Percentiles rank a stretch among this genome's conserved stretches.
Conservation (phyloP, 108 stramenopile genomes). For the Thalassiosira profunda region DNA sequence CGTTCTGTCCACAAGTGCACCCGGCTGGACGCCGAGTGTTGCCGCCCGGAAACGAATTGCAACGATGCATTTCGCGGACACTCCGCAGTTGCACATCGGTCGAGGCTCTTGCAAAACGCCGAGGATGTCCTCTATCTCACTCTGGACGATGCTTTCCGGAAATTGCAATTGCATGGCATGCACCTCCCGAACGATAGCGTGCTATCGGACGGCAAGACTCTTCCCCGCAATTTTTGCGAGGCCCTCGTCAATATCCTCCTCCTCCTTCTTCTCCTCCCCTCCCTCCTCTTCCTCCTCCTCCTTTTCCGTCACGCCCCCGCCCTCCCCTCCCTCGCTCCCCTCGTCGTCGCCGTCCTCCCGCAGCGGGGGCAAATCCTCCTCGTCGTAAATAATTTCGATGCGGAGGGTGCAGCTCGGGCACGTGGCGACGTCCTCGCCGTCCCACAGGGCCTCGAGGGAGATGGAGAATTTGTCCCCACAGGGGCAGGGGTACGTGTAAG, state of each 20-base stretch:
- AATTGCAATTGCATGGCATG: neutral
- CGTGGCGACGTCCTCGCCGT: constrained; percentile 97
- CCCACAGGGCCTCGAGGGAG: constrained; percentile 92
- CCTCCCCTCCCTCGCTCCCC: constrained; percentile 42
- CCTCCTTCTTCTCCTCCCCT: constrained; percentile 4
- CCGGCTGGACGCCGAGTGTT: too few species aligned
- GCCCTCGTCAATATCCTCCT: constrained; percentile 1
- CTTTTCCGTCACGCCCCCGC: constrained; percentile 4
- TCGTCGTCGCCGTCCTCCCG: constrained; percentile 52
- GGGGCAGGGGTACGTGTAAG: constrained; percentile 97
- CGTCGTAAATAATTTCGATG: constrained; percentile 94
- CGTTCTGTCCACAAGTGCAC: too few species aligned
- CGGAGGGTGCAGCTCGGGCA: constrained; percentile 96
- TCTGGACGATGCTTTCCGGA: too few species aligned
- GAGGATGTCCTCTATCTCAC: too few species aligned
- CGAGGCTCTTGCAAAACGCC: too few species aligned
- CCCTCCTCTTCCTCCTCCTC: neutral
- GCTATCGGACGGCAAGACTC: constrained; percentile 24
- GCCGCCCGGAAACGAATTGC: too few species aligned
- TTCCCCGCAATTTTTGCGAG: constrained; percentile 9
- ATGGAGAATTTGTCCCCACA: constrained; percentile 97
- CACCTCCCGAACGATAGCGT: neutral
- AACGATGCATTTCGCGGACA: too few species aligned
- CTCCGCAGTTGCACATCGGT: too few species aligned
- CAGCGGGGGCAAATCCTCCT: constrained; percentile 83